Conservation (phyloP, 2,329 filamentous ascomycete species). For the Xylariaceae sp. region DNA sequence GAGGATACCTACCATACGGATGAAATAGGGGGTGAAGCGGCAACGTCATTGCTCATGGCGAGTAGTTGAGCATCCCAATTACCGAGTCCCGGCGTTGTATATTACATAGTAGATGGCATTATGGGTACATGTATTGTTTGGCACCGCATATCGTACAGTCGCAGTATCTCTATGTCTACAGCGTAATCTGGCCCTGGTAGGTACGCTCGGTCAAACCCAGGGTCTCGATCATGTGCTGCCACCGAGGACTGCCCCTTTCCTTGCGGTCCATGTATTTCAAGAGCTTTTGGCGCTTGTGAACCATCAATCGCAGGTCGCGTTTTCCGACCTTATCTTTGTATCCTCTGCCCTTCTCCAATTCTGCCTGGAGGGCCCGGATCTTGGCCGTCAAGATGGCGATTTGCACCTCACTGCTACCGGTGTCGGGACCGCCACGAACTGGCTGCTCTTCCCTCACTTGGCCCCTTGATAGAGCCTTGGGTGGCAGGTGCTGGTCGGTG, state of each 20-base stretch:
- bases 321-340: constrained; percentile 92
- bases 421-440: constrained; percentile 77
- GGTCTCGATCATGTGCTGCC: constrained; percentile 77
- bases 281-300: constrained; percentile 85
- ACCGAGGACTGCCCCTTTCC: constrained; percentile 86
- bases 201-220: constrained; percentile 82
- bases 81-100: constrained; percentile 26
- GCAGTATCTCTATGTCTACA: constrained; percentile 43
- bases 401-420: constrained; percentile 95
- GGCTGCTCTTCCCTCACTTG: constrained; percentile 39
- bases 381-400: constrained; percentile 92
- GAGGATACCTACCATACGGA: constrained; percentile 32
- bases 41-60: neutral
- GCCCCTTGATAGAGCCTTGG: constrained; percentile 49
- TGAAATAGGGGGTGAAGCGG: constrained; percentile 15
- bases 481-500: constrained; percentile 67
- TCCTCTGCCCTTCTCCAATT: constrained; percentile 60
- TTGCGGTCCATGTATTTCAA: constrained; percentile 80
- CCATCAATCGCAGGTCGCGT: constrained; percentile 76
- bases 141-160: constrained; percentile 23
- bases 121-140: constrained; percentile 28
- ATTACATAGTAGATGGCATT: constrained; percentile 37
- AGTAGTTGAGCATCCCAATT: constrained; percentile 3
- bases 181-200: constrained; percentile 82
- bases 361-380: constrained; percentile 74